Percentiles rank a stretch among this genome's conserved stretches.
Conservation (phyloP, 148 eudicot genomes). For the Pharnaceum exiguum region DNA sequence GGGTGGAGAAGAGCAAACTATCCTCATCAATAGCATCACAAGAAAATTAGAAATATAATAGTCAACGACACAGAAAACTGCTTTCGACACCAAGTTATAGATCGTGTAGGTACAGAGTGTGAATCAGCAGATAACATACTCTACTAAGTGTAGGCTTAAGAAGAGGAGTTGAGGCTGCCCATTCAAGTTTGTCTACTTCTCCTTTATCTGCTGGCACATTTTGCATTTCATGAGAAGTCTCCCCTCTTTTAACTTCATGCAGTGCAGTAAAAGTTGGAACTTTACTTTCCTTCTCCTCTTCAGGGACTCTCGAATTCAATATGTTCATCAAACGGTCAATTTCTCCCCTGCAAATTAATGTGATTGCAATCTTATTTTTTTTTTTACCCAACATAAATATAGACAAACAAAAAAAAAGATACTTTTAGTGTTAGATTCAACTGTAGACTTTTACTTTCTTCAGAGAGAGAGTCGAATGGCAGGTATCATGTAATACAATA, state of each 20-base stretch:
- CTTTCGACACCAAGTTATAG: conserved; percentile 1
- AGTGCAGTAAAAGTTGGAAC: conserved; percentile 7
- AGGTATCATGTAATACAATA: too few species aligned
- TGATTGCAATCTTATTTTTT: too few species aligned
- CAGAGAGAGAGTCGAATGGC: too few species aligned
- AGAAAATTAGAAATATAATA: too few species aligned
- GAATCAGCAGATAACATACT: neutral
- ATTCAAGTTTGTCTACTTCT: conserved; percentile 25
- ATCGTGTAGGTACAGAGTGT: conserved; percentile 9
- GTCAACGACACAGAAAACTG: too few species aligned
- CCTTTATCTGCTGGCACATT: conserved; percentile 24
- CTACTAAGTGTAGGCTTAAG: conserved; percentile 47
- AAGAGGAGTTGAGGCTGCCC: conserved; percentile 39
- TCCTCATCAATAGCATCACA: too few species aligned
- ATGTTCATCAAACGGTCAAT: conserved; percentile 60
- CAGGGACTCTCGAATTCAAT: conserved; percentile 51
- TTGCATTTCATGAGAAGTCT: conserved; percentile 25
- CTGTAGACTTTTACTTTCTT: too few species aligned
- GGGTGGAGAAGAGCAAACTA: too few species aligned
- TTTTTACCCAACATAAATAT: too few species aligned
- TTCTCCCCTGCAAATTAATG: conserved; percentile 61
- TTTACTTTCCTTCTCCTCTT: conserved; percentile 35
- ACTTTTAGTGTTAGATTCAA: too few species aligned
- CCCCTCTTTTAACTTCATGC: conserved; percentile 30
- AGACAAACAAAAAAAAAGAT: too few species aligned